phyloP scores from a whole-genome alignment of 805 yeast species.

The Wickerhamiella slavikovae region DNA sequence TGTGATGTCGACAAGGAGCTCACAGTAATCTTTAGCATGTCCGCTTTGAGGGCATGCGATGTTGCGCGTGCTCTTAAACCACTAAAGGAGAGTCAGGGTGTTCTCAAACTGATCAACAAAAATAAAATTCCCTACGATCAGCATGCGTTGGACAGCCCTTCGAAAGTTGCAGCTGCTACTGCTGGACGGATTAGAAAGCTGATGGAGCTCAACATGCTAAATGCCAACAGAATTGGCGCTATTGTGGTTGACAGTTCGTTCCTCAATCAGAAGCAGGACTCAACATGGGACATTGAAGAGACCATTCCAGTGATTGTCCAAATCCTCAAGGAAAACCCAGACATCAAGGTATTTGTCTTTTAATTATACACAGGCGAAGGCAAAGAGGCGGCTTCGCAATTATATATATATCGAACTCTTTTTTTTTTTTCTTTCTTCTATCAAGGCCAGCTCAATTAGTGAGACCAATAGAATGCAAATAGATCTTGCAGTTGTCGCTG shows the following conservation, averaged over 20 bases:
- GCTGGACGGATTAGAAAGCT: conserved; percentile 38
- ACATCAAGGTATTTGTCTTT: too few relatives aligned
- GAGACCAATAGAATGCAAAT: too few relatives aligned
- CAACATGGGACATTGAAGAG: conserved; percentile 31
- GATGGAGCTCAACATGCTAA: conserved; percentile 23
- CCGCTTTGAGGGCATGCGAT: conserved; percentile 79
- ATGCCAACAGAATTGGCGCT: conserved; percentile 27
- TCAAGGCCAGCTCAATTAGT: neutral
- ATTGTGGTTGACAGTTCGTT: conserved; percentile 41
- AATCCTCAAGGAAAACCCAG: too few relatives aligned
- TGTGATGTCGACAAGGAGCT: conserved; percentile 22
- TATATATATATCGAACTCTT: conserved; percentile 27
- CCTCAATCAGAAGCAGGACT: conserved; percentile 38
- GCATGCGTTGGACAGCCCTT: conserved; percentile 18
- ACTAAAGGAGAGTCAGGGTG: conserved; percentile 22
- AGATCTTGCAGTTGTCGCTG: too few relatives aligned
- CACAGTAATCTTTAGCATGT: conserved; percentile 39
- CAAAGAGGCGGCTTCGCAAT: conserved; percentile 20
- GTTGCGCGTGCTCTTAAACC: conserved; percentile 37
- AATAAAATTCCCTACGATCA: conserved; percentile 50
- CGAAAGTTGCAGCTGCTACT: conserved; percentile 39
- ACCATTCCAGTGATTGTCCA: conserved; percentile 12
- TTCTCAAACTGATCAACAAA: conserved; percentile 55
- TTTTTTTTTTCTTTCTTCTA: neutral
- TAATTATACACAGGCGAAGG: too few relatives aligned